Conservation (phyloP, 352 stramenopile genomes). For the Stramenopiles sp. region DNA sequence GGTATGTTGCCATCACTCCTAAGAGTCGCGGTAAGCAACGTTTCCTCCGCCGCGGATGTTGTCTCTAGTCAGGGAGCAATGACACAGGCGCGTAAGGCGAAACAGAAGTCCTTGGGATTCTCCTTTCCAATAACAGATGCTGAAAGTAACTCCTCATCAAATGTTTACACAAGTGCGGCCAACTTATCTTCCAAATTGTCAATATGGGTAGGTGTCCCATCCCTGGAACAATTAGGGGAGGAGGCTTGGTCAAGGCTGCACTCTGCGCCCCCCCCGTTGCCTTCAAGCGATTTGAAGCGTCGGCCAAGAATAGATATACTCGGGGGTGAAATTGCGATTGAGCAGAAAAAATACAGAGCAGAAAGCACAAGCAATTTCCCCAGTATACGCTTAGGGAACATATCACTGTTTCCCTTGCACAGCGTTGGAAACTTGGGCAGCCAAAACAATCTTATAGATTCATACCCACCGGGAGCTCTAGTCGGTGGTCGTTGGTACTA, state of each 20-base stretch:
- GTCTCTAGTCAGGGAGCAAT: no score
- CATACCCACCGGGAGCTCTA: not conserved
- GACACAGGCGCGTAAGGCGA: no score
- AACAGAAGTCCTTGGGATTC: no score
- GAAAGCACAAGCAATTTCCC: not conserved
- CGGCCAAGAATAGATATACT: constrained; percentile 30
- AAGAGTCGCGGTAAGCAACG: not conserved
- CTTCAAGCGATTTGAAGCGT: not conserved
- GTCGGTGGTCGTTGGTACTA: constrained; percentile 54
- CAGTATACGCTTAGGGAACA: not conserved
- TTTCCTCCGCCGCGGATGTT: not conserved
- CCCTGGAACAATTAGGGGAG: not conserved
- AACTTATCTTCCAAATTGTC: not conserved
- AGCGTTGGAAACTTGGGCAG: not conserved
- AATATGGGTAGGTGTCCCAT: not conserved
- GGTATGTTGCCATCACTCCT: not conserved
- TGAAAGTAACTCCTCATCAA: no score
- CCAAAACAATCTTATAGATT: not conserved
- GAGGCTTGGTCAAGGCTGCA: not conserved
- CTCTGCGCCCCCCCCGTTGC: not conserved
- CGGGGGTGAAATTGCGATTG: constrained; percentile 42
- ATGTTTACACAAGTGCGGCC: not conserved
- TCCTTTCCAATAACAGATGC: no score
- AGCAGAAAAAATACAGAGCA: constrained; percentile 7
- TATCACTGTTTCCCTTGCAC: not conserved